These are phyloP conservation scores for Penicillium cinerascens DNA, from an alignment of 495 filamentous ascomycete species.

Conservation along the genomic window DNA sequence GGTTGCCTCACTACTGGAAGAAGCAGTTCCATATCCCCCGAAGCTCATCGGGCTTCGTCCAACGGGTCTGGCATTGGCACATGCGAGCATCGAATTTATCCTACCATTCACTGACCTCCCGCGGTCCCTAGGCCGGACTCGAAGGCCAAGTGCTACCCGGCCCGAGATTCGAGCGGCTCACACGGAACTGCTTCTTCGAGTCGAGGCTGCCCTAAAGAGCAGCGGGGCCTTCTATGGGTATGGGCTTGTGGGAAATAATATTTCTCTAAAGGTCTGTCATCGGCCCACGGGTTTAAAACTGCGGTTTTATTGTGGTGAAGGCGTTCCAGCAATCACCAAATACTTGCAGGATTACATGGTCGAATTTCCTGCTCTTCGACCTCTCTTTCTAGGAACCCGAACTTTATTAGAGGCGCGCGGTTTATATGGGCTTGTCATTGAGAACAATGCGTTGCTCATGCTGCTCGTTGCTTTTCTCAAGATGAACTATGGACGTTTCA, in stretches of 20 bases:
- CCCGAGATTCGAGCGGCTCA: slow-evolving; percentile 25
- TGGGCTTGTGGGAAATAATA: slow-evolving; percentile 12
- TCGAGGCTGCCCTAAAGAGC: slow-evolving; percentile 19
- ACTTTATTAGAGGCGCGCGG: slow-evolving; percentile 45
- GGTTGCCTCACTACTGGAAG: slow-evolving; percentile 19
- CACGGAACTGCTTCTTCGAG: slow-evolving; percentile 16
- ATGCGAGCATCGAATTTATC: slow-evolving; percentile 51
- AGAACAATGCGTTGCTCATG: slow-evolving; percentile 50
- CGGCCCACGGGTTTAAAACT: slow-evolving; percentile 43
- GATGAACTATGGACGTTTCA: slow-evolving; percentile 33
- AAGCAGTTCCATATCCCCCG: slow-evolving; percentile 24
- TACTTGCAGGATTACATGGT: slow-evolving; percentile 44
- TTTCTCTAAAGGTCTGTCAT: slow-evolving; percentile 35
- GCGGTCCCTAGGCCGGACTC: slow-evolving; percentile 14
- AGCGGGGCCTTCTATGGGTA: slow-evolving; percentile 12
- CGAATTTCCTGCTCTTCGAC: slow-evolving; percentile 46
- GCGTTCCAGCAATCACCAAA: slow-evolving; percentile 29
- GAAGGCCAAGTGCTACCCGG: slow-evolving; percentile 33
- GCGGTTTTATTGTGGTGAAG: slow-evolving; percentile 42
- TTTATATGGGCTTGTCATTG: slow-evolving; percentile 48
- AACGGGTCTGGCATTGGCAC: slow-evolving; percentile 49
- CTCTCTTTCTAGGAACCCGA: slow-evolving; percentile 48
- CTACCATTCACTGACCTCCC: slow-evolving; percentile 26
- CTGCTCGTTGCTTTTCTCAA: slow-evolving; percentile 55
- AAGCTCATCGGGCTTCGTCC: slow-evolving; percentile 49